Conservation (phyloP, 768 basidiomycete species). For the Tubosaeta sp. region DNA sequence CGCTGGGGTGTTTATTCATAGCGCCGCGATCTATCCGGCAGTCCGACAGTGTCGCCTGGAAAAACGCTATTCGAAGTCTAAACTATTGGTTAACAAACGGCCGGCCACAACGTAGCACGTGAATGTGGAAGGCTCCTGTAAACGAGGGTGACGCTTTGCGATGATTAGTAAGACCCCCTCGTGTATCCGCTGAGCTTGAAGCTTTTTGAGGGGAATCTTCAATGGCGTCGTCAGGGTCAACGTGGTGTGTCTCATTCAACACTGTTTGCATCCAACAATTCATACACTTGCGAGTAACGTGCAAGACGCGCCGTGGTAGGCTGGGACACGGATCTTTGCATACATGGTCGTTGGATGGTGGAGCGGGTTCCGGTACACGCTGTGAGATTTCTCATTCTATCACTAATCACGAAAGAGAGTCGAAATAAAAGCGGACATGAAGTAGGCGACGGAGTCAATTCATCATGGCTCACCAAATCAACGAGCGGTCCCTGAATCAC, state of each 20-base stretch:
- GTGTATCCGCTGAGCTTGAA: conserved; percentile 16
- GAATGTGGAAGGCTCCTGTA: conserved; percentile 69
- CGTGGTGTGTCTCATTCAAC: conserved; percentile 43
- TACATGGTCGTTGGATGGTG: conserved; percentile 71
- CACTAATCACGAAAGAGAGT: neutral
- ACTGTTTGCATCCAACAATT: neutral
- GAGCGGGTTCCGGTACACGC: conserved; percentile 72
- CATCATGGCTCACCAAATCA: neutral
- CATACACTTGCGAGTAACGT: conserved; percentile 48
- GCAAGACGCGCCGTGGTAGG: conserved; percentile 62
- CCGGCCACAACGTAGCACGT: too few species aligned
- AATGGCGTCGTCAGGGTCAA: conserved; percentile 68
- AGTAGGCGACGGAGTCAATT: neutral
- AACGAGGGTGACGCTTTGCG: conserved; percentile 63
- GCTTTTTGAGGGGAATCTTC: conserved; percentile 48
- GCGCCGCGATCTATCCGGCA: conserved; percentile 47
- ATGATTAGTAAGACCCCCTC: conserved; percentile 35
- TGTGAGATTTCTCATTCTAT: conserved; percentile 12
- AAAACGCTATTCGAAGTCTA: neutral
- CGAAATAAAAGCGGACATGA: neutral
- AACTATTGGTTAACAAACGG: too few species aligned
- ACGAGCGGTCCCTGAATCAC: neutral
- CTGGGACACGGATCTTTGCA: conserved; percentile 64
- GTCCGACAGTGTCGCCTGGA: conserved; percentile 33
- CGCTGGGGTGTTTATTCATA: conserved; percentile 2